Evolutionary conservation across 2,329 filamentous ascomycete genomes (phyloP).

Genomic region (Diaporthe sp.): DNA sequence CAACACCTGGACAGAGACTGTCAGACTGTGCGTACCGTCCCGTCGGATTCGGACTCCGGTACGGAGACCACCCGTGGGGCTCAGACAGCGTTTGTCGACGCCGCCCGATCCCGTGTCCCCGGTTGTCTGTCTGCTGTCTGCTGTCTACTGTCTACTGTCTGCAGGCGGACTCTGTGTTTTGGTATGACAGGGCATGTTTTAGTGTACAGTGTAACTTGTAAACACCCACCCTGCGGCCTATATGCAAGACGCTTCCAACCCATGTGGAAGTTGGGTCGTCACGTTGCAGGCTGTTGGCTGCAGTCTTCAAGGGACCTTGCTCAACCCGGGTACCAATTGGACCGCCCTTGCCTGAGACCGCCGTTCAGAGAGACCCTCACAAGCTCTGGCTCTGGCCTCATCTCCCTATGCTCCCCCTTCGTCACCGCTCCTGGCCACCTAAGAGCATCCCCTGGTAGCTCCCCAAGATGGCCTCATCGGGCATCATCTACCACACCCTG

Average conservation of each 20-base stretch:
- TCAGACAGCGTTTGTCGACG: background rate
- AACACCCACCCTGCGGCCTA: background rate
- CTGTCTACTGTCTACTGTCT: no score
- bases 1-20: background rate
- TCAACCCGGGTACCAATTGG: background rate
- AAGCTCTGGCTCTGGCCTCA: background rate
- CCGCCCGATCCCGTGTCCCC: background rate
- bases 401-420: background rate
- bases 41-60: conserved; percentile 28
- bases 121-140: background rate
- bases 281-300: background rate
- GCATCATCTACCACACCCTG: background rate
- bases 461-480: background rate
- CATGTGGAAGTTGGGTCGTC: background rate
- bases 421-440: background rate
- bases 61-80: conserved; percentile 5
- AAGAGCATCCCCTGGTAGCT: background rate
- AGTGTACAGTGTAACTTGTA: background rate
- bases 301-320: background rate
- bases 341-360: no score
- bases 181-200: background rate
- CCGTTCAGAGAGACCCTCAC: background rate
- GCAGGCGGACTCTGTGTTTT: background rate
- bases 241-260: background rate
- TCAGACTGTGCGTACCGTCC: conserved; percentile 15